Percentiles rank a stretch among this genome's conserved stretches.
Conservation (phyloP, 306 rosid genomes). For the Lotus japonicus region DNA sequence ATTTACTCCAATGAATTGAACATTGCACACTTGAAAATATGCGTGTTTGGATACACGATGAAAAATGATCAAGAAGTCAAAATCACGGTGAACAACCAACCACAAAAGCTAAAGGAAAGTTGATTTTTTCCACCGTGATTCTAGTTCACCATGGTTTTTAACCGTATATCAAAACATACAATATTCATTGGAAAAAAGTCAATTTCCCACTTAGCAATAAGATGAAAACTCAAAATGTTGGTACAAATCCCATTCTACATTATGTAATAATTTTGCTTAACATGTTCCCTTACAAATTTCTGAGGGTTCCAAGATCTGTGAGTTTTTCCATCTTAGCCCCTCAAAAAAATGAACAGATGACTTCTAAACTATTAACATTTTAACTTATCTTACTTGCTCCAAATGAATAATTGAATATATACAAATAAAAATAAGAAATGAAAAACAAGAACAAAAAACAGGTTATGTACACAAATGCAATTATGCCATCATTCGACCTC, state of each 20-base stretch:
- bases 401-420: constrained; percentile 22
- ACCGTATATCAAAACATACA: too few relatives aligned
- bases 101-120: too few relatives aligned
- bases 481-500: constrained; percentile 15
- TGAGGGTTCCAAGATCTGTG: constrained; percentile 23
- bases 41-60: neutral
- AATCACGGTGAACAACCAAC: too few relatives aligned
- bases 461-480: constrained; percentile 30
- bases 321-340: constrained; percentile 21
- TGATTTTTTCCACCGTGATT: too few relatives aligned
- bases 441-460: neutral
- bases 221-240: neutral
- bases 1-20: neutral
- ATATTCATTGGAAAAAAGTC: neutral
- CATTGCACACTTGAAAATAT: neutral
- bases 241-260: neutral
- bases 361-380: constrained; percentile 22
- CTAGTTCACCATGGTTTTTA: too few relatives aligned
- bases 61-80: too few relatives aligned
- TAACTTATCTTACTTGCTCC: constrained; percentile 26
- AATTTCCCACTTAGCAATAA: neutral
- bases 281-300: constrained; percentile 28
- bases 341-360: constrained; percentile 26
- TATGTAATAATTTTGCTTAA: constrained; percentile 11
- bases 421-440: neutral